These are phyloP conservation scores for Olyra latifolia DNA, from an alignment of 176 grass and related monocot genomes.

Conservation along the genomic window DNA sequence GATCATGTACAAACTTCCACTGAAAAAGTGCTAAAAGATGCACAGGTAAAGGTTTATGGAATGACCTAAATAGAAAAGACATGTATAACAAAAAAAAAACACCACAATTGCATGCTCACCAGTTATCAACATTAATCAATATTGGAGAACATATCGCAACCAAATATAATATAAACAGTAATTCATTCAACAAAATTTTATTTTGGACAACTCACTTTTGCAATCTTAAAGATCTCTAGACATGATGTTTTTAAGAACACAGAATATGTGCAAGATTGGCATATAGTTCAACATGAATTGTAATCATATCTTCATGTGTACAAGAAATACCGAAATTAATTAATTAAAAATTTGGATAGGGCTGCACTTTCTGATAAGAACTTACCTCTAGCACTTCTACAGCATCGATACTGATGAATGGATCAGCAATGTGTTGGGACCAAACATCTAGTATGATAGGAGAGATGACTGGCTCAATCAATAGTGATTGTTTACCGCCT, in stretches of 20 bases:
- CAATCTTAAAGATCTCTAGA: slow-evolving; percentile 7
- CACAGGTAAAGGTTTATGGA: slow-evolving; percentile 4
- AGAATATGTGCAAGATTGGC: background rate
- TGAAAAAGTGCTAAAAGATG: slow-evolving; percentile 15
- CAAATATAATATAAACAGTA: slow-evolving; percentile 19
- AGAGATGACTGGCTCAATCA: slow-evolving; percentile 78
- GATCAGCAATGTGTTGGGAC: slow-evolving; percentile 81
- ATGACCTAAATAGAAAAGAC: background rate
- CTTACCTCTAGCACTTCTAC: slow-evolving; percentile 89
- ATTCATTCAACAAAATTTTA: slow-evolving; percentile 20
- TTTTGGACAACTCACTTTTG: background rate
- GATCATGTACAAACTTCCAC: background rate
- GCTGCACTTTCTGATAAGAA: slow-evolving; percentile 17
- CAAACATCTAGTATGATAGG: slow-evolving; percentile 89
- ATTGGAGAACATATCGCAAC: background rate
- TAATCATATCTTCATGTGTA: background rate
- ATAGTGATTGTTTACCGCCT: slow-evolving; percentile 72
- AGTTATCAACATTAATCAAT: background rate
- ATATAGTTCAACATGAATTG: background rate
- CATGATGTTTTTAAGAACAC: background rate
- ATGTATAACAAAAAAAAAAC: background rate
- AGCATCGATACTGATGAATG: slow-evolving; percentile 91
- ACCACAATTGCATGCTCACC: background rate
- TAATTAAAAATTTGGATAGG: background rate
- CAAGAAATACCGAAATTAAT: background rate